Base-by-base conservation (phyloP, 495 filamentous ascomycete genomes). In the Lentithecium fluviatile region DNA sequence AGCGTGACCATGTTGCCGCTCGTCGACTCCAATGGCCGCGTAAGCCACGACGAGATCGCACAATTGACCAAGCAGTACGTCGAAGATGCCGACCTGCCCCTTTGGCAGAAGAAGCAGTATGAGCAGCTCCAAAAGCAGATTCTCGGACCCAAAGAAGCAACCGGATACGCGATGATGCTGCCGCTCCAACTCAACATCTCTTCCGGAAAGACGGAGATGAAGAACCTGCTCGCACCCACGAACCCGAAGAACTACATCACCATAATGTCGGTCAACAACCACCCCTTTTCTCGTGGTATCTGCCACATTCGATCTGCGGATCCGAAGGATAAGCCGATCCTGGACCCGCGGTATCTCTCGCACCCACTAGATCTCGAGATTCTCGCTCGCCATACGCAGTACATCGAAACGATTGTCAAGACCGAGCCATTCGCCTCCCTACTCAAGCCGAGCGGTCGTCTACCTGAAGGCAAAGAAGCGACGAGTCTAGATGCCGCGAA, bases 281-380 rank as follows among this genome's bases (percentile, higher is more conserved):
- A 62, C 66, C 76, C 48, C 72, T 74, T 66, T 54, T 75, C 46
- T 70, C 68, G 66, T 3, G 87, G 87, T 23, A 74, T 76, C 19
- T 79, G 84, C 0, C 75, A 68, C 0, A 73, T 89, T 25, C 74
- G 78, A 36, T 84, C 82, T 1, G 69, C 79, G 0, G 71, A 88
- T 69, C 83, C 84, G 0, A 55, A 69, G 2, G 80, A 74, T 11
- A 77, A 80, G n/a, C 77, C 83, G 0, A 56, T 76, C 0, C 83
- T 86, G 60, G 77, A 87, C 64, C 82, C 83, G 0, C 75, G 74
- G 24, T 83, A 82, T 66, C 72, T 88, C 2, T 66, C 70, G 0
- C 40, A 66, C 45, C 52, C 51, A n/a, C 52, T 63, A 29, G 64
- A 66, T 36, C 42, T 53, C 7, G 26, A 38, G 29, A 12, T 42